phyloP scores from a whole-genome alignment of 2,329 filamentous ascomycete species.

The Davidsoniella eucalypti region DNA sequence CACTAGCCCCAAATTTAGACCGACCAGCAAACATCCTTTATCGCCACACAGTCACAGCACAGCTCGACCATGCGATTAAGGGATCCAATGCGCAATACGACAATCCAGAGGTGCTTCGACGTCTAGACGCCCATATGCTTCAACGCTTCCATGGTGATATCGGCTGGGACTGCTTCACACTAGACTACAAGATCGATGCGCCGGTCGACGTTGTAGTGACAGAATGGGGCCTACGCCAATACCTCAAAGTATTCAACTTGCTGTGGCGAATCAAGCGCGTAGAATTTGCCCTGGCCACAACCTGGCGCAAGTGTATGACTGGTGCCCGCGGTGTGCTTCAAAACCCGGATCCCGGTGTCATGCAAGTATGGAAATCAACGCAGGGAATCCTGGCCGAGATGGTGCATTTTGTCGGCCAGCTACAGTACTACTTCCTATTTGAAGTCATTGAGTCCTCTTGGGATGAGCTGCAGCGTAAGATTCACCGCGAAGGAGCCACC shows the following conservation, averaged over 20 bases:
- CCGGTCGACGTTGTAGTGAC: slow-evolving; percentile 95
- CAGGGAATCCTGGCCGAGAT: slow-evolving; percentile 86
- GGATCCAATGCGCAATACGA: slow-evolving; percentile 96
- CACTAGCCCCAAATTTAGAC: slow-evolving; percentile 78
- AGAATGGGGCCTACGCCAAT: slow-evolving; percentile 87
- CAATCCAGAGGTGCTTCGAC: slow-evolving; percentile 72
- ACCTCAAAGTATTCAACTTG: slow-evolving; percentile 98
- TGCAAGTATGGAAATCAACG: slow-evolving; percentile 75
- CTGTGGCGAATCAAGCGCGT: slow-evolving; percentile 96
- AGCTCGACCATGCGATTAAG: slow-evolving; percentile 90
- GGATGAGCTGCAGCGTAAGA: slow-evolving; percentile 71
- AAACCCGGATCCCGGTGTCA: slow-evolving; percentile 50
- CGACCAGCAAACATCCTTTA: slow-evolving; percentile 94
- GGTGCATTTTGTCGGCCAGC: slow-evolving; percentile 93
- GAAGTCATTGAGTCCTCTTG: slow-evolving; percentile 96
- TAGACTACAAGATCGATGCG: slow-evolving; percentile 96
- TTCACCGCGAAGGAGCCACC: slow-evolving; percentile 73
- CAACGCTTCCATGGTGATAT: slow-evolving; percentile 94
- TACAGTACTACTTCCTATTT: slow-evolving; percentile 97
- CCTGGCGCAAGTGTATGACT: slow-evolving; percentile 93
- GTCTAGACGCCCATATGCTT: slow-evolving; percentile 94
- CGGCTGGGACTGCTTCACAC: slow-evolving; percentile 96
- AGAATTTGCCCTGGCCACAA: slow-evolving; percentile 79
- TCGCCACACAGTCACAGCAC: slow-evolving; percentile 89
- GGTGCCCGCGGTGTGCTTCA: slow-evolving; percentile 81